A percentile compares a stretch with the other conserved stretches of the same genome.
Evolutionary conservation across 129 eudicot genomes (phyloP).

Genomic region (Escallonia herrerae): DNA sequence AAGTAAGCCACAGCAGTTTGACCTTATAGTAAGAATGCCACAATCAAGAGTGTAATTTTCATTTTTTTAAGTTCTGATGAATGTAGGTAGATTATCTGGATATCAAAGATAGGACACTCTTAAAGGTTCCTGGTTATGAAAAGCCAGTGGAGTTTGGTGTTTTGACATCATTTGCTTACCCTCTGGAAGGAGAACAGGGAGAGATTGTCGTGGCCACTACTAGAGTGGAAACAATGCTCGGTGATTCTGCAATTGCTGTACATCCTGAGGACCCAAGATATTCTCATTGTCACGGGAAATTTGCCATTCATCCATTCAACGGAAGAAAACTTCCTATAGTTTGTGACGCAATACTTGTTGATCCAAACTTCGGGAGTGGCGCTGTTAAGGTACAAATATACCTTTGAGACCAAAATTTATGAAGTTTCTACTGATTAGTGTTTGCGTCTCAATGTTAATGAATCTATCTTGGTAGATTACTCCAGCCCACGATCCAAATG

Average conservation of each 20-base stretch:
- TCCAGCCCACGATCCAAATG: slow-evolving; percentile 99
- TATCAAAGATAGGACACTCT: slow-evolving; percentile 65
- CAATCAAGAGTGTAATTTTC: neutral
- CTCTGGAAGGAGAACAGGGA: slow-evolving; percentile 71
- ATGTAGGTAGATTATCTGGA: slow-evolving; percentile 83
- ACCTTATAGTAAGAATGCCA: neutral
- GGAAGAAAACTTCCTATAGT: slow-evolving; percentile 80
- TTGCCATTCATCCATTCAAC: slow-evolving; percentile 79
- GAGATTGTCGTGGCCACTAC: slow-evolving; percentile 95
- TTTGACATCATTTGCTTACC: slow-evolving; percentile 90
- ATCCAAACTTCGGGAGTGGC: slow-evolving; percentile 91
- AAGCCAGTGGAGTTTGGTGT: slow-evolving; percentile 79
- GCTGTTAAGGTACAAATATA: slow-evolving; percentile 68
- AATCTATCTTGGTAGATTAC: slow-evolving; percentile 54
- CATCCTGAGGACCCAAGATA: slow-evolving; percentile 90
- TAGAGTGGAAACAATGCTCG: slow-evolving; percentile 93
- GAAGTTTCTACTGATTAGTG: neutral
- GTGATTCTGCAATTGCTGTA: slow-evolving; percentile 93
- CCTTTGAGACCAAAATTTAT: neutral
- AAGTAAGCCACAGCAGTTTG: slow-evolving; percentile 36
- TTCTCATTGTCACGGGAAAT: slow-evolving; percentile 80
- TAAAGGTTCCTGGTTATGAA: slow-evolving; percentile 80
- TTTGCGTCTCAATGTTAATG: neutral
- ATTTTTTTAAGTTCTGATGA: slow-evolving; percentile 13
- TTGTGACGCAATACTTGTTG: slow-evolving; percentile 81